phyloP scores from a whole-genome alignment of 1,284 basidiomycete genomes.

The Irpex sp. region DNA sequence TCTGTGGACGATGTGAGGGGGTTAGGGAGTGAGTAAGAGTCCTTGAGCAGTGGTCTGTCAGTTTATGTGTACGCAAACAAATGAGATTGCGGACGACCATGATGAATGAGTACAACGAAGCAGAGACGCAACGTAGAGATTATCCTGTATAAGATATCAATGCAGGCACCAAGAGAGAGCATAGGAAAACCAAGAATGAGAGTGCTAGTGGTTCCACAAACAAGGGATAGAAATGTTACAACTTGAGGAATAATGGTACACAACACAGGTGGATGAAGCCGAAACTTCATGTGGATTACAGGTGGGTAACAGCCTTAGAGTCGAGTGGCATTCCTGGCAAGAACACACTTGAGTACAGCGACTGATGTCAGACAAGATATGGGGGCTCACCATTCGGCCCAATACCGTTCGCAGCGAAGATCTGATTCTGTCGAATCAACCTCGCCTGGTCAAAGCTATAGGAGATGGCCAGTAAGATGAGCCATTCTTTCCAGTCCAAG shows the following conservation, averaged over 20 bases:
- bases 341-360: not conserved
- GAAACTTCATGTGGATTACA: constrained; percentile 31
- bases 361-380: not conserved
- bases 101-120: not conserved
- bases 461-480: not conserved
- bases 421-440: constrained; percentile 80
- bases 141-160: not conserved
- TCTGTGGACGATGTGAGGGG: too few species aligned
- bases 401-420: constrained; percentile 82
- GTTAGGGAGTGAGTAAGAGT: not conserved
- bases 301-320: constrained; percentile 71
- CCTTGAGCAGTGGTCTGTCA: not conserved
- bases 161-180: not conserved
- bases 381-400: constrained; percentile 71
- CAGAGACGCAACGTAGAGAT: not conserved
- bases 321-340: constrained; percentile 54
- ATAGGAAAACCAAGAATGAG: constrained; percentile 6
- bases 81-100: not conserved
- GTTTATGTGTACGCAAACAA: not conserved
- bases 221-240: constrained; percentile 2
- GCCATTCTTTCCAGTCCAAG: not conserved
- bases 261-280: constrained; percentile 9
- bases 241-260: constrained; percentile 8
- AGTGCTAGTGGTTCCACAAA: not conserved
- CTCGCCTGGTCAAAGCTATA: constrained; percentile 86